A percentile compares a stretch with the other conserved stretches of the same genome.
phyloP scores from a whole-genome alignment of 257 asterid species.

The Echium plantagineum region DNA sequence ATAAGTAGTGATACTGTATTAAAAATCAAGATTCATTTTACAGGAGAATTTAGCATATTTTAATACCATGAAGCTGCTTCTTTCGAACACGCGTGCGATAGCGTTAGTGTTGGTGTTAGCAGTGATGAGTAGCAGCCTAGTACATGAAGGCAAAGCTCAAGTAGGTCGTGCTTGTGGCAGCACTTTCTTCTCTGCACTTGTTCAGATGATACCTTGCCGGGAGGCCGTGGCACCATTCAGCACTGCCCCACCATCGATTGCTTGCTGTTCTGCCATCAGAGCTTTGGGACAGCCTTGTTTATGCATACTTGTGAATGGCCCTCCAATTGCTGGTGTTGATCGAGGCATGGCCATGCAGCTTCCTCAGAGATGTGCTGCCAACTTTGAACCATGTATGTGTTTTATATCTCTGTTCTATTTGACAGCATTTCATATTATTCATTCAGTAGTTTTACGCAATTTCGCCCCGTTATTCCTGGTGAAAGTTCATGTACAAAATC shows the following conservation, averaged over 20 bases:
- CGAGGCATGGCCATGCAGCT: constrained; percentile 72
- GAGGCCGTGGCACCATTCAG: constrained; percentile 68
- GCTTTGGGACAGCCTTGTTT: constrained; percentile 94
- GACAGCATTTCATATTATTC: too few relatives aligned
- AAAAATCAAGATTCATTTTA: background rate
- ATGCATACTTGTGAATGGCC: constrained; percentile 82
- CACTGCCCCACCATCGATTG: constrained; percentile 56
- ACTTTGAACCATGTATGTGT: constrained; percentile 64
- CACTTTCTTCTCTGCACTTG: constrained; percentile 65
- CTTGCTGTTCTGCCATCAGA: constrained; percentile 73
- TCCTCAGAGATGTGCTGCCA: constrained; percentile 71
- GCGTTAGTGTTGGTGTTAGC: constrained; percentile 22
- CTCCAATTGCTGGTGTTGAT: constrained; percentile 84
- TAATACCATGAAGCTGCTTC: constrained; percentile 19
- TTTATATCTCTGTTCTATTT: too few relatives aligned
- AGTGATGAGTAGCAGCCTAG: constrained; percentile 11
- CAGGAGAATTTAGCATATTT: background rate
- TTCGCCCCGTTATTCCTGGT: too few relatives aligned
- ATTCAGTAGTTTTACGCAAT: too few relatives aligned
- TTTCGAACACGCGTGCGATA: constrained; percentile 5
- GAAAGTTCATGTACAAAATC: too few relatives aligned
- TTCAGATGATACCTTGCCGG: constrained; percentile 88
- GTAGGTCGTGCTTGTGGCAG: constrained; percentile 34
- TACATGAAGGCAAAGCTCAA: constrained; percentile 28
- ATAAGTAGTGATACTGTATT: background rate